Evolutionary conservation across 2,329 filamentous ascomycete genomes (phyloP).

Genomic region (Dryadomyces quercivorus): DNA sequence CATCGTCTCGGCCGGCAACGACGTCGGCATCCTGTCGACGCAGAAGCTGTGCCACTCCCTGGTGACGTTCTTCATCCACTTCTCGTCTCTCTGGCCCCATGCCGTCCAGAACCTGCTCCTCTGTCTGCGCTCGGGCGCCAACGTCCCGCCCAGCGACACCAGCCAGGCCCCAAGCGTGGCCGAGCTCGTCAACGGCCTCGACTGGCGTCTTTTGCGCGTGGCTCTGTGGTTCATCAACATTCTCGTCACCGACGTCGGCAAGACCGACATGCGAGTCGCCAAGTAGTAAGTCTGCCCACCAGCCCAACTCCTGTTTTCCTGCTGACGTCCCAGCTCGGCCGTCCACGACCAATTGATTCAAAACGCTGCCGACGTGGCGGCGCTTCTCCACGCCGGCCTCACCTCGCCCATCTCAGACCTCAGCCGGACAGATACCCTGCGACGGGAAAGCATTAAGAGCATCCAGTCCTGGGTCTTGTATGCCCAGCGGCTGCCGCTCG

Average conservation of each 20-base stretch:
- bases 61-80: slow-evolving; percentile 63
- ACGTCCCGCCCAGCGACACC: slow-evolving; percentile 34
- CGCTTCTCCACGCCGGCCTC: slow-evolving; percentile 25
- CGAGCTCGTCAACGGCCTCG: slow-evolving; percentile 32
- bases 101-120: slow-evolving; percentile 53
- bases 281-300: slow-evolving; percentile 42
- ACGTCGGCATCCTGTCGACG: slow-evolving; percentile 47
- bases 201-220: slow-evolving; percentile 38
- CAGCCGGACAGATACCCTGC: slow-evolving; percentile 19
- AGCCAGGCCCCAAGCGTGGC: slow-evolving; percentile 28
- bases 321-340: slow-evolving; percentile 13
- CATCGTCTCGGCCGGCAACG: slow-evolving; percentile 37
- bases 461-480: slow-evolving; percentile 67
- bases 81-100: slow-evolving; percentile 52
- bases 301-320: background rate
- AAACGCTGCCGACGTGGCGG: slow-evolving; percentile 37
- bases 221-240: slow-evolving; percentile 53
- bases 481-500: slow-evolving; percentile 50
- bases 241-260: slow-evolving; percentile 55
- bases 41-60: slow-evolving; percentile 69
- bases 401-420: slow-evolving; percentile 1
- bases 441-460: slow-evolving; percentile 46
- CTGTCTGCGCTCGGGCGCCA: slow-evolving; percentile 38
- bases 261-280: slow-evolving; percentile 49
- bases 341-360: slow-evolving; percentile 38